A percentile compares a stretch with the other conserved stretches of the same genome.
These are phyloP conservation scores for Aspergillus neoniger DNA, from an alignment of 2,329 filamentous ascomycete genomes.

Conservation along the genomic window DNA sequence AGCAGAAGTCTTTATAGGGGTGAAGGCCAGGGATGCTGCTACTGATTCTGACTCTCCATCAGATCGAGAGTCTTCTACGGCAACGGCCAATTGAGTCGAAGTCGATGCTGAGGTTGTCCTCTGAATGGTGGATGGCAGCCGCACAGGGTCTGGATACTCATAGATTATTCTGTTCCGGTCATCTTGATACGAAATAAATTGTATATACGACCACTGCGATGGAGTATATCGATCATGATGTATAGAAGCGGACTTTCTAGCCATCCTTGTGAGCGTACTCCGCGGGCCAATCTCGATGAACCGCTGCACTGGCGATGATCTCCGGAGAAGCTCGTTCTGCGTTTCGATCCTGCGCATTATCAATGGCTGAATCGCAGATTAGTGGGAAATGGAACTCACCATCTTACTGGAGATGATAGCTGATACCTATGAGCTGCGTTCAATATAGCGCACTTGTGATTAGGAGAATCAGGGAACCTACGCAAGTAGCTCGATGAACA, in stretches of 20 bases:
- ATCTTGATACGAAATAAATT: conserved; percentile 29
- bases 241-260: conserved; percentile 35
- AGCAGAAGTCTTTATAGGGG: neutral
- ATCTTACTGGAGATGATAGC: conserved; percentile 30
- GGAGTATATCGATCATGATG: conserved; percentile 24
- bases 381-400: conserved; percentile 13
- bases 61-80: neutral
- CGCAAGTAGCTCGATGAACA: conserved; percentile 34
- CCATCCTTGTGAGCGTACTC: conserved; percentile 41
- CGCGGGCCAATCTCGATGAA: conserved; percentile 45
- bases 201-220: conserved; percentile 20
- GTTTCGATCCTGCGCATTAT: conserved; percentile 40
- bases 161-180: conserved; percentile 18
- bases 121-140: neutral
- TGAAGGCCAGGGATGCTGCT: too few species aligned
- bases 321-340: conserved; percentile 37
- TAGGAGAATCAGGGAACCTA: conserved; percentile 17
- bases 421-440: conserved; percentile 26
- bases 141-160: neutral
- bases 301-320: conserved; percentile 28
- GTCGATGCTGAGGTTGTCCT: neutral
- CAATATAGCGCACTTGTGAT: neutral
- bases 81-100: neutral
- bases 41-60: too few species aligned
- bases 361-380: neutral